Evolutionary conservation across 768 basidiomycete genomes (phyloP).

Genomic region (Tremella mesenterica): DNA sequence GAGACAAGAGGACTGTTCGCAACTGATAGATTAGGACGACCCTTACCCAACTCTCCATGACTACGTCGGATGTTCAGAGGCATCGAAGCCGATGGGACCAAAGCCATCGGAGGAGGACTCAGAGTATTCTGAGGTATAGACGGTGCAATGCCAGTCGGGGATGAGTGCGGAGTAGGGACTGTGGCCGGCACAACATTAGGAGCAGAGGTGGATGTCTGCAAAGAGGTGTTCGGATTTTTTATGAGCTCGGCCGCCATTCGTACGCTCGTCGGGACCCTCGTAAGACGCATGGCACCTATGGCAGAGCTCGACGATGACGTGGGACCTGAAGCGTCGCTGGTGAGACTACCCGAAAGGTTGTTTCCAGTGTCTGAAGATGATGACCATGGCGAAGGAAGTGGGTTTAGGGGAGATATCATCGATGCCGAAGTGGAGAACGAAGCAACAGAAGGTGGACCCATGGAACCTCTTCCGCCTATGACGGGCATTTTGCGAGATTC

Average conservation of each 20-base stretch:
- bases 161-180: too few relatives aligned
- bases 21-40: constrained; percentile 18
- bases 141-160: constrained; percentile 20
- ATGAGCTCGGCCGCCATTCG: constrained; percentile 47
- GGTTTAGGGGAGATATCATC: constrained; percentile 41
- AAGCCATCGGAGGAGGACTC: background rate
- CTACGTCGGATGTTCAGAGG: background rate
- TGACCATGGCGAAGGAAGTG: constrained; percentile 40
- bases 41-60: constrained; percentile 14
- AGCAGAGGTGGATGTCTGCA: constrained; percentile 1
- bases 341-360: constrained; percentile 6
- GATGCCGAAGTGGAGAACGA: constrained; percentile 37
- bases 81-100: background rate
- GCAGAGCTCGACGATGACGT: constrained; percentile 10
- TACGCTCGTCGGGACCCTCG: constrained; percentile 47
- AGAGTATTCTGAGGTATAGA: background rate
- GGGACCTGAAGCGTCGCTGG: constrained; percentile 14
- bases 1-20: constrained; percentile 24
- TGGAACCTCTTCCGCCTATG: constrained; percentile 5
- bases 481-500: constrained; percentile 23
- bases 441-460: constrained; percentile 10
- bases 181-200: constrained; percentile 18
- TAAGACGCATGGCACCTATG: constrained; percentile 44
- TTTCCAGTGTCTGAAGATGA: background rate
- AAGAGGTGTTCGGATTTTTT: constrained; percentile 19